Evolutionary conservation across 345 rosid genomes (phyloP).

Genomic region (Moringa oleifera): DNA sequence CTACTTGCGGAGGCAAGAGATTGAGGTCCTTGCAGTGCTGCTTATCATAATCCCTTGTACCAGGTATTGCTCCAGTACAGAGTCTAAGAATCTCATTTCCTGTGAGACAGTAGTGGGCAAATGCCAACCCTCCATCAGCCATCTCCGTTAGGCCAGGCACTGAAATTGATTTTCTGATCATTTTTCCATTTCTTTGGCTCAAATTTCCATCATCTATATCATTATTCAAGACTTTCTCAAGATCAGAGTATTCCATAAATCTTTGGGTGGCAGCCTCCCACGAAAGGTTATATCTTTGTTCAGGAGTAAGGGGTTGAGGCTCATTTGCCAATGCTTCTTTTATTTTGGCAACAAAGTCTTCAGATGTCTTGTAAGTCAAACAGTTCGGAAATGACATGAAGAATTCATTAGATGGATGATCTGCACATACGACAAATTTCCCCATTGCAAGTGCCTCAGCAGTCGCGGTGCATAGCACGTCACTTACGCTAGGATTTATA

Average conservation of each 20-base stretch:
- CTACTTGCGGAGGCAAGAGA: conserved; percentile 78
- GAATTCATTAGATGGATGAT: conserved; percentile 96
- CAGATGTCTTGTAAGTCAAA: conserved; percentile 75
- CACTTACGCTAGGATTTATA: conserved; percentile 93
- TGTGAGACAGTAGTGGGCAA: conserved; percentile 76
- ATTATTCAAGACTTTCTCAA: conserved; percentile 47
- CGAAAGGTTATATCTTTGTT: conserved; percentile 74
- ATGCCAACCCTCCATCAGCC: conserved; percentile 85
- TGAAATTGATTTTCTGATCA: conserved; percentile 41
- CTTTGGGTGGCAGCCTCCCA: conserved; percentile 99
- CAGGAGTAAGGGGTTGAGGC: conserved; percentile 78
- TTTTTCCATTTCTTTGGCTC: conserved; percentile 21
- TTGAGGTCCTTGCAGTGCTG: conserved; percentile 85
- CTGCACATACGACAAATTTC: conserved; percentile 90
- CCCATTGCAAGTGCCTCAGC: conserved; percentile 99
- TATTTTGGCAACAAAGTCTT: conserved; percentile 80
- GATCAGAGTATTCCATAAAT: conserved; percentile 79
- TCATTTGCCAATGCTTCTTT: conserved; percentile 80
- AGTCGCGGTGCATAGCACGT: conserved; percentile 97
- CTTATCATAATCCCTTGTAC: conserved; percentile 67
- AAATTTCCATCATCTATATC: conserved; percentile 10
- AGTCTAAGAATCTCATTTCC: conserved; percentile 83
- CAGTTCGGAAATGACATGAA: conserved; percentile 95
- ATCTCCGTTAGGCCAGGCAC: conserved; percentile 55
- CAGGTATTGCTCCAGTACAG: conserved; percentile 85